Evolutionary conservation across 108 stramenopile species (phyloP).

Genomic region (Skeletonema potamos): DNA sequence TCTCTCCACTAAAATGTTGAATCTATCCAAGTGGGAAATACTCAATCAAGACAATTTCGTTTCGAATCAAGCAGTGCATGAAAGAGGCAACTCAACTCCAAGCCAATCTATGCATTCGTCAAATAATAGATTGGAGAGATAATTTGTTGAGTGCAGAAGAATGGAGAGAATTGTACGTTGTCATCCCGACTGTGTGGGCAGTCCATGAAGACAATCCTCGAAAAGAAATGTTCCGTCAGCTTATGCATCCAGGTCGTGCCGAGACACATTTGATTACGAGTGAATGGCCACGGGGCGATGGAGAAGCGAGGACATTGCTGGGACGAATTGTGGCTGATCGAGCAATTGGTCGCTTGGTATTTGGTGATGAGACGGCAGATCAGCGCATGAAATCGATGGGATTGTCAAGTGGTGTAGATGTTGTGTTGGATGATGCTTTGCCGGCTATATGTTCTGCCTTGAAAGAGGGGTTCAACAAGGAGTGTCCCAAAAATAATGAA

Average conservation of each 20-base stretch:
- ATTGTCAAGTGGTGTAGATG: slow-evolving; percentile 1
- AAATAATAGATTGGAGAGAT: slow-evolving; percentile 11
- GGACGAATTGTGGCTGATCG: slow-evolving; percentile 22
- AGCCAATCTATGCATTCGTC: slow-evolving; percentile 4
- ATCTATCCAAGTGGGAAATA: not conserved
- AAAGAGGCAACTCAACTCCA: slow-evolving; percentile 8
- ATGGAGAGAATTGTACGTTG: slow-evolving; percentile 21
- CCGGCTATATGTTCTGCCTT: slow-evolving; percentile 8
- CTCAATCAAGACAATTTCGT: slow-evolving; percentile 8
- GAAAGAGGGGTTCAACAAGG: not conserved
- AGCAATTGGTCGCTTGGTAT: slow-evolving; percentile 11
- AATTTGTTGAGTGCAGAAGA: not conserved
- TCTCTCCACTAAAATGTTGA: not conserved
- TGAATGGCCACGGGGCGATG: slow-evolving; percentile 10
- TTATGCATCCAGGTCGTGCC: slow-evolving; percentile 1
- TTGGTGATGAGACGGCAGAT: slow-evolving; percentile 1
- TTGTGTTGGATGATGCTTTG: slow-evolving; percentile 10
- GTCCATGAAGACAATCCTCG: slow-evolving; percentile 8
- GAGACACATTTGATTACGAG: slow-evolving; percentile 14
- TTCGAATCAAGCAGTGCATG: slow-evolving; percentile 14
- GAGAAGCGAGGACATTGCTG: slow-evolving; percentile 6
- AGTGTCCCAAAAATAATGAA: not conserved
- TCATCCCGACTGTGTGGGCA: slow-evolving; percentile 20
- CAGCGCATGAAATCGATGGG: slow-evolving; percentile 4
- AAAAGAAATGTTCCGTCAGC: slow-evolving; percentile 4